These are phyloP conservation scores for Colletotrichum navitas DNA, from an alignment of 2,329 filamentous ascomycete species.

Conservation along the genomic window DNA sequence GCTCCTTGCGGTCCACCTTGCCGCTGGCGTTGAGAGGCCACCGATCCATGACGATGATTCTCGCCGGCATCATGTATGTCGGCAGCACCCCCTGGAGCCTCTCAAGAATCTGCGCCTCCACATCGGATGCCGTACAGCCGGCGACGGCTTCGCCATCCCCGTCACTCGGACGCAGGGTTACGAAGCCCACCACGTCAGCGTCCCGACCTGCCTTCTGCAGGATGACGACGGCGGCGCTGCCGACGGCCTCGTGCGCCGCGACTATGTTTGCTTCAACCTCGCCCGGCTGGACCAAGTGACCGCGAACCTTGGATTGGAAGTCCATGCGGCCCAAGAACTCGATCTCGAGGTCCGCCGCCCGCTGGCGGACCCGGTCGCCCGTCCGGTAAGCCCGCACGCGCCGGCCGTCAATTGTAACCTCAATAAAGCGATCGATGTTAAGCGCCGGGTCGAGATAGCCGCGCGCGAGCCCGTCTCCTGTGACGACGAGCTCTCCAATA, in stretches of 20 bases:
- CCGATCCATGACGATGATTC: neutral
- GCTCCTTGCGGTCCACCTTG: constrained; percentile 44
- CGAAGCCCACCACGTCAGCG: too few species aligned
- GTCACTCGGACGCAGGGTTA: too few species aligned
- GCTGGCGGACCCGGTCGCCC: constrained; percentile 42
- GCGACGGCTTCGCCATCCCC: too few species aligned
- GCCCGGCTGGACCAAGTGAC: constrained; percentile 47
- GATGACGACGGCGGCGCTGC: constrained; percentile 44
- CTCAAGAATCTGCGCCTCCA: constrained; percentile 24
- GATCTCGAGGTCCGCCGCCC: constrained; percentile 42
- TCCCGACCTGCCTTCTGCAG: neutral
- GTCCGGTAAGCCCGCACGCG: constrained; percentile 45
- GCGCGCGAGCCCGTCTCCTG: constrained; percentile 41
- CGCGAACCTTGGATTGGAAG: constrained; percentile 49
- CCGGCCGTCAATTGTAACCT: constrained; percentile 23
- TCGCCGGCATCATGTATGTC: neutral
- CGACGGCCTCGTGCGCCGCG: constrained; percentile 25
- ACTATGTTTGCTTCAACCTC: constrained; percentile 46
- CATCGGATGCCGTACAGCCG: too few species aligned
- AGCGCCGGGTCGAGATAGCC: constrained; percentile 43
- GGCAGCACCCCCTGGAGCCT: too few species aligned
- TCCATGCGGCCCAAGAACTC: constrained; percentile 49
- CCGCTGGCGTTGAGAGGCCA: constrained; percentile 47
- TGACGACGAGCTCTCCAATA: constrained; percentile 42
- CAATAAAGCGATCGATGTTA: constrained; percentile 41